Evolutionary conservation across 345 rosid genomes (phyloP), one percentile per base, ranked within the genome.

Genomic region (Camelina neglecta): DNA sequence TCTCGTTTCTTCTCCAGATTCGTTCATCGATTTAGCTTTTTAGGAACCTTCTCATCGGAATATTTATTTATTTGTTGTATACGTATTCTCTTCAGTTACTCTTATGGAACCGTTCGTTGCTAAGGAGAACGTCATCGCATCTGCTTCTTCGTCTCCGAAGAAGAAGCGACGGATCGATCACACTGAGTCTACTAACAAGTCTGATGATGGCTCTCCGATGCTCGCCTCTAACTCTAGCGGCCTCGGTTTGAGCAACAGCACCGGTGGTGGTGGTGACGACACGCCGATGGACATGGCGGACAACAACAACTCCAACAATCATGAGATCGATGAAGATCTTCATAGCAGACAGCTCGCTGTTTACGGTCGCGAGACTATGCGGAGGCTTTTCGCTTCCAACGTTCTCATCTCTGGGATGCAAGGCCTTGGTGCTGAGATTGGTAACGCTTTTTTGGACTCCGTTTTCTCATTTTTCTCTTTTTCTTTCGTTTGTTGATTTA

Each of bases 311-410:
- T 74, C 75, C 16, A 84, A 76, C 26, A 69, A 61, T 79, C 71
- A 64, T 4, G 90, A 86, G 51, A 89, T 89, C 65, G 90, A 89
- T 62, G 94, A 89, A 78, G 92, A 89, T 86, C 86, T 89, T 55
- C 92, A 89, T 60, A 89, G 94, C 55, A 83, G 94, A 41, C 94
- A 89, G 87, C 91, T 89, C n/a, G 91, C 93, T 0, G 88, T 89
- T 29, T 87, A 87, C 12, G 91, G 93, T 39, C 88, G 91, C 0
- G 94, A 89, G 86, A 87, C 94, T 8, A 89, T 89, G 90, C 85
- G 88, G 57, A 79, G 83, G 80, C 88, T 89, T 58, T 89, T 89
- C 48, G 91, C 87, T 4, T 89, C 91, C 15, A 86, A 86, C 51
- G 79, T 89, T 13, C 88, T 89, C 51, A 69, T 89, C 18, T 87